Evolutionary conservation across 768 basidiomycete genomes (phyloP), one percentile per base, ranked within the genome.

Genomic region (Rhizopogon vulgaris): DNA sequence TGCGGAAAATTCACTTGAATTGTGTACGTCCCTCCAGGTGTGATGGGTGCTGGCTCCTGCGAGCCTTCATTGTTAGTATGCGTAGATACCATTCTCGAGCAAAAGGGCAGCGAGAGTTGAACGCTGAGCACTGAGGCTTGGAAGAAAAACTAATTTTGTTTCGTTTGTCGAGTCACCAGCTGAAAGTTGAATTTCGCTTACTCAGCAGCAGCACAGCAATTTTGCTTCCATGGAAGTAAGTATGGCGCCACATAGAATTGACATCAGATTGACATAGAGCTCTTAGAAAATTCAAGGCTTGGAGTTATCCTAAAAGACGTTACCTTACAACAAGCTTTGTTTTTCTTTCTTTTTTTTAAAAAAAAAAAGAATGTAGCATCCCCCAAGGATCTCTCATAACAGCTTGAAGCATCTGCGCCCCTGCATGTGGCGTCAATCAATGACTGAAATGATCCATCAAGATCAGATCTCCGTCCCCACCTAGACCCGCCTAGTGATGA

Each of bases 21-120:
- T 40, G 70, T 76, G 67, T 90, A 92, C 22, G 83, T 81, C 52
- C 90, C 90, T 53, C 87, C 88, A 60, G 79, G 77, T 2, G 83
- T 81, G 52, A 89, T 77, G 39, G 81, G 80, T 7, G 87, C 77
- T 15, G 88, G 88, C 53, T 71, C 59, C 55, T 62, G 65, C 11
- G 66, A 69, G 17, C 66, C 63, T 58, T 67, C 66, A 48, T 69
- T 66, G 45, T 68, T 67, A 36, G 55, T 9, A 34, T 67, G 66
- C 5, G 62, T 11, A 51, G 68, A 69, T 27, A 68, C 66, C 66
- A 68, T 68, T 39, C 48, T 30, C 27, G 48, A 48, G 41, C 41
- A 49, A 38, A 41, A 41, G 8, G 14, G 18, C 8, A 8, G 32
- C 12, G 32, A 36, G 22, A 46, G 14, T 18, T 46, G 11, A 34